Evolutionary conservation across 345 rosid genomes (phyloP), one percentile per base, ranked within the genome.

Genomic region (Aurinia saxatilis): DNA sequence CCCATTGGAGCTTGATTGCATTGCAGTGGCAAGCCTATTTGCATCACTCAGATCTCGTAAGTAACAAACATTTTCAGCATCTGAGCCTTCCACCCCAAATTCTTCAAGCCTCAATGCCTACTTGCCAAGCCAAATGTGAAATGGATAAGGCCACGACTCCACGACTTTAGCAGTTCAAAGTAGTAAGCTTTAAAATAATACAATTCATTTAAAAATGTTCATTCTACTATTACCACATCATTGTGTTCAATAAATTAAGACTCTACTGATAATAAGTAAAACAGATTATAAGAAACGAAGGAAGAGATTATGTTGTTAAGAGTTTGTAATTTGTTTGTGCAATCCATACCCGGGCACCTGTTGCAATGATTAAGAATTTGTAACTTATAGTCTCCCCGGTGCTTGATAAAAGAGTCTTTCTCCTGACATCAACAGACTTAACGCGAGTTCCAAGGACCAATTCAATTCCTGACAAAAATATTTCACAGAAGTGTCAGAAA

Each of bases 271-370:
- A 5, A 34, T 25, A 47, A 41, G 12, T 5, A 50, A 10, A 50
- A 19, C 14, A 31, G 18, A 39, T 8, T 14, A 12, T 7, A 7
- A 44, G 38, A 41, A 34, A 33, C 6, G 10, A 29, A 44, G 33
- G 31, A 42, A 4, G 23, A 60, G 14, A 36, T 36, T 36, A 23
- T 40, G 50, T 37, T 38, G 15, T 16, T 16, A 3, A 56, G 16
- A 47, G 57, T 19, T 19, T 30, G 41, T 17, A 19, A n/a, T 14
- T 33, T 16, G 37, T 54, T 15, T 18, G 49, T 77, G 77, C 75
- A 77, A 57, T 63, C 75, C 78, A 59, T 93, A 93, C 99, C 97
- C 90, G 86, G 79, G 99, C 99, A 80, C 99, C 99, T 58, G 97
- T 90, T 54, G 96, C 97, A 74, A 93, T 77, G 71, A 93, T 85